These are phyloP conservation scores for Mycena indigotica DNA, from an alignment of 768 basidiomycete genomes.

Conservation along the genomic window DNA sequence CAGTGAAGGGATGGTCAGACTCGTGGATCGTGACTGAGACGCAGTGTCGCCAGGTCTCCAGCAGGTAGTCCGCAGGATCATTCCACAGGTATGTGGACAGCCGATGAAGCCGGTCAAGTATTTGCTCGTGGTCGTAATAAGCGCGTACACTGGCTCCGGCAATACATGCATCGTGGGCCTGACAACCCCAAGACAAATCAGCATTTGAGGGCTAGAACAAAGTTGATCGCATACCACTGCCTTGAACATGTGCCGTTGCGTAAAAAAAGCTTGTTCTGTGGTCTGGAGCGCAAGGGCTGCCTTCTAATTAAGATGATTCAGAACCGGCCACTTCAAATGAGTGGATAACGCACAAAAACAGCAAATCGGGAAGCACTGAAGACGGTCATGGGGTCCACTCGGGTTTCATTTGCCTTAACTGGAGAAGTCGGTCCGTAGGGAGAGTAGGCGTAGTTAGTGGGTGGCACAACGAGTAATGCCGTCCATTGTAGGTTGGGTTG, in stretches of 20 bases:
- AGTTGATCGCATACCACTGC: conserved; percentile 37
- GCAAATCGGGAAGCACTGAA: conserved; percentile 37
- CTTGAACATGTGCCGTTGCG: conserved; percentile 41
- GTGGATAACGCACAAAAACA: conserved; percentile 28
- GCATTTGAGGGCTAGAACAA: too few relatives aligned
- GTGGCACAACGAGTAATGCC: conserved; percentile 37
- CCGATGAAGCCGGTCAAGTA: conserved; percentile 5
- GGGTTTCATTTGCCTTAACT: neutral
- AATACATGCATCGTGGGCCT: conserved; percentile 46
- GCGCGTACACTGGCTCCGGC: conserved; percentile 38
- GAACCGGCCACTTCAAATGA: neutral
- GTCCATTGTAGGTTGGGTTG: conserved; percentile 38
- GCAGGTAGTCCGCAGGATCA: conserved; percentile 46
- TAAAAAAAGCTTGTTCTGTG: conserved; percentile 34
- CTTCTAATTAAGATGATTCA: neutral
- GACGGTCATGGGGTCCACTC: conserved; percentile 21
- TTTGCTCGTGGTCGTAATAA: conserved; percentile 37
- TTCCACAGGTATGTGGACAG: conserved; percentile 42
- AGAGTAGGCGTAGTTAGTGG: conserved; percentile 2
- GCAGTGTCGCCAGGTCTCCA: conserved; percentile 18
- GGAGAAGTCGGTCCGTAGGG: conserved; percentile 12
- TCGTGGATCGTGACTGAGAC: conserved; percentile 44
- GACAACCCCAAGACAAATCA: conserved; percentile 11
- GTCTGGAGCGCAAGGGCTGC: conserved; percentile 15
- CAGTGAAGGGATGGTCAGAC: conserved; percentile 42